phyloP scores from a whole-genome alignment of 192 early-diverging fungal genomes.

The Linnemannia elongata region DNA sequence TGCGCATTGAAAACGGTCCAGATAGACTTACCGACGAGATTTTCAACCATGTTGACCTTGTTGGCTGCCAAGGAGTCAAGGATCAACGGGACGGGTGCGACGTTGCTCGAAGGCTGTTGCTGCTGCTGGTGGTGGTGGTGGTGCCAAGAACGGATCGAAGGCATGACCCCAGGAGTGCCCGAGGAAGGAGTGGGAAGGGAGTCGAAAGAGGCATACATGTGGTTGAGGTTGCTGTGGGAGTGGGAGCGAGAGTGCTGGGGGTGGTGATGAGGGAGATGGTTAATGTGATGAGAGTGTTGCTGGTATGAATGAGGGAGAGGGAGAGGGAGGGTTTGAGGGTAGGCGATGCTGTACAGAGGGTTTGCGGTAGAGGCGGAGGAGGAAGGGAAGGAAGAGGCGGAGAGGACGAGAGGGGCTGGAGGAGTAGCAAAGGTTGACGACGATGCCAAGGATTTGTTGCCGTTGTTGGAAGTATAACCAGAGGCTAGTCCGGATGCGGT shows the following conservation, averaged over 20 bases:
- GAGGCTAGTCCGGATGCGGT: constrained; percentile 9
- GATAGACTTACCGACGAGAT: constrained; percentile 46
- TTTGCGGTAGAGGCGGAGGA: neutral
- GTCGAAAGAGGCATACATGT: constrained; percentile 18
- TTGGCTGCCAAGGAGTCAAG: constrained; percentile 37
- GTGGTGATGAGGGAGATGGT: neutral
- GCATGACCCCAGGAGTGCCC: constrained; percentile 30
- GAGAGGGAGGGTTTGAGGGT: neutral
- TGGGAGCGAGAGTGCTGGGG: neutral
- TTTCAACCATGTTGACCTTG: constrained; percentile 48
- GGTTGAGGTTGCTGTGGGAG: neutral
- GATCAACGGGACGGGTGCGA: constrained; percentile 37
- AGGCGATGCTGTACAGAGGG: constrained; percentile 6
- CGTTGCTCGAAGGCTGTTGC: constrained; percentile 1
- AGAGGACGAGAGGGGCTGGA: neutral
- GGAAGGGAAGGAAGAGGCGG: neutral
- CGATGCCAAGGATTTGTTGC: neutral
- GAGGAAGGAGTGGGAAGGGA: constrained; percentile 48
- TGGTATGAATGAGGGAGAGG: neutral
- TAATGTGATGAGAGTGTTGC: neutral
- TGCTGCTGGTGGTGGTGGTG: neutral
- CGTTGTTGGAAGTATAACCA: neutral
- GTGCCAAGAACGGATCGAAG: constrained; percentile 44
- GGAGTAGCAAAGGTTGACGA: neutral
- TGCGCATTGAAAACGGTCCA: neutral